These are phyloP conservation scores for Haplographium delicatum DNA, from an alignment of 495 filamentous ascomycete species.

Conservation along the genomic window DNA sequence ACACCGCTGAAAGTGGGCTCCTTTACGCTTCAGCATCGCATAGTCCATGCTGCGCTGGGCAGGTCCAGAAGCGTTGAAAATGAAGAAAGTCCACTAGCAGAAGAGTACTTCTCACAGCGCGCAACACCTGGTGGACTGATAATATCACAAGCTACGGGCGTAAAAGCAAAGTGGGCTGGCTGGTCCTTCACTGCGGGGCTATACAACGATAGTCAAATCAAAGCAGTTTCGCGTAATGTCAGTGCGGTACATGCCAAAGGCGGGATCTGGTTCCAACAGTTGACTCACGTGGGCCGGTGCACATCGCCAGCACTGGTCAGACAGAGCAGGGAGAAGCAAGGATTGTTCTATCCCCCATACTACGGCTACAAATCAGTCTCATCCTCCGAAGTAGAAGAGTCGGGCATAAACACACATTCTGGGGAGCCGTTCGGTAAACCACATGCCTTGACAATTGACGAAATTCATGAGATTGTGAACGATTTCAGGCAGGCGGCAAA, in stretches of 20 bases:
- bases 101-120: slow-evolving; percentile 55
- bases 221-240: slow-evolving; percentile 54
- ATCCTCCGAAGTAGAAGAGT: background rate
- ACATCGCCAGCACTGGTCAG: background rate
- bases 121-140: slow-evolving; percentile 50
- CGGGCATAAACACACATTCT: background rate
- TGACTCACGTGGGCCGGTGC: background rate
- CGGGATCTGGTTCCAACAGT: background rate
- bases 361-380: background rate
- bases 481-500: background rate
- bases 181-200: slow-evolving; percentile 56
- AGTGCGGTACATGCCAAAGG: slow-evolving; percentile 55
- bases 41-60: background rate
- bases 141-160: slow-evolving; percentile 59
- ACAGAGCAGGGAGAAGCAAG: background rate
- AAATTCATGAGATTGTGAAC: background rate
- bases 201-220: slow-evolving; percentile 52
- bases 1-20: background rate
- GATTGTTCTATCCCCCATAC: background rate
- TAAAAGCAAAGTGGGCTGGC: slow-evolving; percentile 45
- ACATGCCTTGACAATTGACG: background rate
- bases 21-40: background rate
- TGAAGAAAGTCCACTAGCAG: slow-evolving; percentile 28
- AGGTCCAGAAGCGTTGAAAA: background rate
- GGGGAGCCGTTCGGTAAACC: background rate